Evolutionary conservation across 2,329 filamentous ascomycete species (phyloP), one percentile per base, ranked within the genome.

Genomic region (Akanthomyces dipterigenus): DNA sequence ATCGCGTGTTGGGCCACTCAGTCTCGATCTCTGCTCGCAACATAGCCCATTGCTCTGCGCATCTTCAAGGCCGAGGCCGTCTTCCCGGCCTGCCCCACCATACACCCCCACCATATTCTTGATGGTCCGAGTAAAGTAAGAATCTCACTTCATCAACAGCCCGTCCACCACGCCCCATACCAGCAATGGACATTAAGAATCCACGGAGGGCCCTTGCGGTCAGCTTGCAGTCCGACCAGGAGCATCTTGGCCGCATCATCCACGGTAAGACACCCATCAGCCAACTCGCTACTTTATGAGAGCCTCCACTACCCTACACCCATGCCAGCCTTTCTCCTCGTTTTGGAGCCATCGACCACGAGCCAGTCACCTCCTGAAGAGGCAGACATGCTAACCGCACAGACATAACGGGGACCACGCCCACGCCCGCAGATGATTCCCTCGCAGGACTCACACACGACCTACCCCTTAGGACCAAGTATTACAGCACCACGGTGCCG

Each of bases 371-470:
- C 28, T 8, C 43, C 5, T 46, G 9, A 3, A 28, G 12, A 28
- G n/a, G 5, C 4, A 50, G 5, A 31, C 4, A 57, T 5, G 11
- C 3, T 36, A 20, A 59, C 24, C 16, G 14, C 8, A 22, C 63
- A 86, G 83, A 82, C 55, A 77, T 86, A 57, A 84, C 82, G 0
- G 82, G 82, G 55, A 72, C 73, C 4, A 69, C 70, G 22, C 81
- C 75, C 34, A 73, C 73, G 34, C 67, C 73, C 48, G 72, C 72
- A 18, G 72, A 70, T 8, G 68, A 74, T 2, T 75, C 77, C 3
- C 74, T 87, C 36, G 85, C 86, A 1, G 86, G 87, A 28, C 80
- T 78, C 38, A 85, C 85, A 18, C 86, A 88, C 67, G 70, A 73
- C 48, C 78, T 86, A 36, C 63, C 73, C 9, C 73, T 89, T 60